These are phyloP conservation scores for Rubia peregrina DNA, from an alignment of 305 asterid species.

Conservation along the genomic window DNA sequence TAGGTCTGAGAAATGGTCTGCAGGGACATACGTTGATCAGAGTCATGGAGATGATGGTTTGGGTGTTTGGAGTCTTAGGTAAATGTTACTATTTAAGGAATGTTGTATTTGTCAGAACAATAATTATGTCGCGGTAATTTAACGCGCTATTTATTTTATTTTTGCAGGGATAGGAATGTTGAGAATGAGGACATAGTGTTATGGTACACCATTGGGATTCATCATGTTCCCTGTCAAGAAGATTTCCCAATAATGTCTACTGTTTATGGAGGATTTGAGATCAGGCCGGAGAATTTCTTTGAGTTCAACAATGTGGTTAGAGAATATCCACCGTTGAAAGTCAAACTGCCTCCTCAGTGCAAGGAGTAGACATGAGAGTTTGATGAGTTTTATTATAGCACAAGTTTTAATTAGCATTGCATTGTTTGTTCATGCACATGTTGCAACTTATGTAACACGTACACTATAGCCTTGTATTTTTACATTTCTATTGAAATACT, in stretches of 20 bases:
- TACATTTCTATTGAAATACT: no score
- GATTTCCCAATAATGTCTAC: slow-evolving; percentile 72
- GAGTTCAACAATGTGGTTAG: slow-evolving; percentile 31
- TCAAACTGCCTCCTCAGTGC: background rate
- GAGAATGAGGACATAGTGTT: slow-evolving; percentile 48
- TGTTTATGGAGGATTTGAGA: slow-evolving; percentile 36
- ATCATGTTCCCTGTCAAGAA: slow-evolving; percentile 55
- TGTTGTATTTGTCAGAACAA: no score
- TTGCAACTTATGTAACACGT: no score
- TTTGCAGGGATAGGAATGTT: slow-evolving; percentile 40
- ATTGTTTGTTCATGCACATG: no score
- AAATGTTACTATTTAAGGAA: background rate
- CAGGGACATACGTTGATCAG: slow-evolving; percentile 52
- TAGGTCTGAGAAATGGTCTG: slow-evolving; percentile 62
- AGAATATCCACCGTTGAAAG: slow-evolving; percentile 28
- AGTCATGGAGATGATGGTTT: slow-evolving; percentile 54
- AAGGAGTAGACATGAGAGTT: background rate
- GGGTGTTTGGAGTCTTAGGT: slow-evolving; percentile 46
- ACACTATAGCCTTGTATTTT: no score
- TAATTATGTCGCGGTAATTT: background rate
- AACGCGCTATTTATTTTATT: background rate
- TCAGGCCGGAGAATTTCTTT: slow-evolving; percentile 53
- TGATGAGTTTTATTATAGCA: background rate
- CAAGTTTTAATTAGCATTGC: no score
- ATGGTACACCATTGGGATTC: slow-evolving; percentile 62